A percentile compares a stretch with the other conserved stretches of the same genome.
Conservation (phyloP, 768 basidiomycete species). For the Glaciozyma martinii region DNA sequence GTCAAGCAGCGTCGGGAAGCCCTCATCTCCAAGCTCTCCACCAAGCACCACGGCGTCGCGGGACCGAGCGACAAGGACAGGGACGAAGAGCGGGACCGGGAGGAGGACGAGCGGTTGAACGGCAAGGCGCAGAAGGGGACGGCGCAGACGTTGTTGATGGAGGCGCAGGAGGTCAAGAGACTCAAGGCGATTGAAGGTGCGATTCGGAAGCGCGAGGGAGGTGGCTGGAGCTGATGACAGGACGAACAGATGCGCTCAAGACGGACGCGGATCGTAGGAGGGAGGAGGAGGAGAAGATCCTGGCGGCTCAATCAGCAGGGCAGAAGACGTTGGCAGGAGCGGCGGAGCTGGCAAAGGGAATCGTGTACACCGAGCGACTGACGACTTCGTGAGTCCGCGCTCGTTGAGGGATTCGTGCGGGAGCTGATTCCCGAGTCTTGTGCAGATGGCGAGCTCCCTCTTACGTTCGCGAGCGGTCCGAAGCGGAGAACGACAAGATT, state of each 20-base stretch:
- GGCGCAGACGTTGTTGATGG: slow-evolving; percentile 68
- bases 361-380: slow-evolving; percentile 76
- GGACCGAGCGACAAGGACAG: slow-evolving; percentile 47
- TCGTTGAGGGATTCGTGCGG: neutral
- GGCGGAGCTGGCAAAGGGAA: slow-evolving; percentile 84
- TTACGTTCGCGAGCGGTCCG: slow-evolving; percentile 63
- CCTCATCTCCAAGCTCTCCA: slow-evolving; percentile 61
- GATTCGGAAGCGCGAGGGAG: neutral
- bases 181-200: slow-evolving; percentile 71
- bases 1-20: slow-evolving; percentile 74
- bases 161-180: slow-evolving; percentile 90
- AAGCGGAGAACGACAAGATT: slow-evolving; percentile 61
- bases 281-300: slow-evolving; percentile 81
- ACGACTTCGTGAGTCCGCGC: slow-evolving; percentile 57
- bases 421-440: neutral
- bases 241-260: slow-evolving; percentile 65
- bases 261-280: slow-evolving; percentile 73
- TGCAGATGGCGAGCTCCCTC: slow-evolving; percentile 77
- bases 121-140: slow-evolving; percentile 60
- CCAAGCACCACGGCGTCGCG: slow-evolving; percentile 45
- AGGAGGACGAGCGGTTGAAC: slow-evolving; percentile 65
- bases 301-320: slow-evolving; percentile 76
- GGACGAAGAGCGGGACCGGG: slow-evolving; percentile 57
- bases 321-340: slow-evolving; percentile 86
- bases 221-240: neutral